Base-by-base conservation (phyloP, 441 rosid genomes). In the Adansonia grandidieri region DNA sequence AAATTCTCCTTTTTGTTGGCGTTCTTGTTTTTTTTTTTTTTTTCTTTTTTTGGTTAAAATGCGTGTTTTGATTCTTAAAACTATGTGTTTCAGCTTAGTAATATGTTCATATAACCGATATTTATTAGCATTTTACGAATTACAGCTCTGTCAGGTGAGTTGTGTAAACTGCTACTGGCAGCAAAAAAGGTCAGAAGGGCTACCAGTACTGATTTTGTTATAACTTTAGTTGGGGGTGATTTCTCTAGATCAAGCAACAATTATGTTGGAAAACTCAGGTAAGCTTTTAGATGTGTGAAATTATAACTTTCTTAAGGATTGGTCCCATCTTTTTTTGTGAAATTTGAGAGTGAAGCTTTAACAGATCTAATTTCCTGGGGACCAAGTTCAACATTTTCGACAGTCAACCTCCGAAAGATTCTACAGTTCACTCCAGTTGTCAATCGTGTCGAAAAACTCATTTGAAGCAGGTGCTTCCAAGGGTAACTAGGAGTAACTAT, bases 311-410 rank as follows among this genome's bases (percentile, higher is more conserved):
- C 51, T 66, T 44, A 9, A 28, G 51, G 56, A 24, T 51, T 71
- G 61, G 3, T 71, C 9, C 28, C 28, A 19, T 20, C 63, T 61
- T 57, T 19, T 32, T 8, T 57, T 57, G 45, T 54, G 64, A 19
- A 51, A 76, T 81, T 87, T 57, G 14, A 32, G 53, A 71, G 63
- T 24, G 37, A 82, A 61, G 40, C 53, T 64, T 87, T 63, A 75
- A 78, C 87, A 95, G 98, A 90, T 93, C 99, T 45, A 95, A 93
- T 86, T 93, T 95, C 82, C 83, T 95, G 19, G 98, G 99, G 67
- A 95, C 98, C 54, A 95, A 92, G 78, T 95, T 95, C 83, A 88
- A 93, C 72, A 84, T 93, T 74, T 88, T 84, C 47, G 96, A 92
- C 73, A 82, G 86, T 81, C 92, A 88, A 79, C 94, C 90, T 80